Evolutionary conservation across 176 grass and related monocot species (phyloP).

Genomic region (Carex kokanica): DNA sequence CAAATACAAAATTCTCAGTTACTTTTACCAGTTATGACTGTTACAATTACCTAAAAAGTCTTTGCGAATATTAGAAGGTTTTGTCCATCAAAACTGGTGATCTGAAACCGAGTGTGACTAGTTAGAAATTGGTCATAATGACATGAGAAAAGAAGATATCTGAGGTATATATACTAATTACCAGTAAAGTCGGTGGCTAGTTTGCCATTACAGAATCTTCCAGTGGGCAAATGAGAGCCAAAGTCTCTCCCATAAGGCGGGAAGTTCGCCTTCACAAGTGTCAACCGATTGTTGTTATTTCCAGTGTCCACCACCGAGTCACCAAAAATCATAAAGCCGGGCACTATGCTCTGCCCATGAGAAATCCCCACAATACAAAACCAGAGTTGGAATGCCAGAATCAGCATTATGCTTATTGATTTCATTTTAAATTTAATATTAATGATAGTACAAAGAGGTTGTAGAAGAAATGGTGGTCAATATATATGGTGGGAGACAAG

Average conservation of each 20-base stretch:
- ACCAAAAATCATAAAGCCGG: constrained; percentile 86
- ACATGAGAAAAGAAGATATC: background rate
- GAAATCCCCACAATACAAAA: constrained; percentile 22
- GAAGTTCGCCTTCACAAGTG: constrained; percentile 87
- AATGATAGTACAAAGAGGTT: background rate
- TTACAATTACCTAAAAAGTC: background rate
- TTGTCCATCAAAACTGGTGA: background rate
- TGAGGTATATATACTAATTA: background rate
- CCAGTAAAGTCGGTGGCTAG: constrained; percentile 91
- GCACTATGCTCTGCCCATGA: constrained; percentile 67
- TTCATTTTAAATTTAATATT: background rate
- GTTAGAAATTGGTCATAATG: background rate
- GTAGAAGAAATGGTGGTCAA: background rate
- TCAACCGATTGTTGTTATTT: constrained; percentile 85
- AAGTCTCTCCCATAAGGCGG: constrained; percentile 93
- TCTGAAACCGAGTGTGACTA: background rate
- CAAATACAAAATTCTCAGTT: background rate
- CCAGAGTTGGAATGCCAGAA: constrained; percentile 7
- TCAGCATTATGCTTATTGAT: constrained; percentile 10
- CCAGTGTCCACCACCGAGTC: constrained; percentile 91
- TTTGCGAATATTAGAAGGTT: background rate
- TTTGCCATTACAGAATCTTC: constrained; percentile 97
- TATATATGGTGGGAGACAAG: constrained; percentile 7
- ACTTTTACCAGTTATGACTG: background rate
- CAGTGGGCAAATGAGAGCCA: constrained; percentile 54